Evolutionary conservation across 1,284 basidiomycete genomes (phyloP).

Genomic region (Papiliotrema nemorosa): DNA sequence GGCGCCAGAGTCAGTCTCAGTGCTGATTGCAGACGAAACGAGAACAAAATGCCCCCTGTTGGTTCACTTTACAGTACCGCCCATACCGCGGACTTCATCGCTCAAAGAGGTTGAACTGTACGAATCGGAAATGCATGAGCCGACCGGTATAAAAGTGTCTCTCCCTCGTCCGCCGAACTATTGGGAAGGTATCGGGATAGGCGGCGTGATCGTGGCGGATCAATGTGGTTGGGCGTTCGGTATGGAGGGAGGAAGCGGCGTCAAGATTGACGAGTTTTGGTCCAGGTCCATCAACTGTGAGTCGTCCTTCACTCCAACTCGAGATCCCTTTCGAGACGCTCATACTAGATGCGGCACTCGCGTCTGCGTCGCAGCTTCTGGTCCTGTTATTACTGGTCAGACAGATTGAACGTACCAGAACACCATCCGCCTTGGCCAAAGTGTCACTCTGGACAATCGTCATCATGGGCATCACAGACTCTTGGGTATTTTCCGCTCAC

Average conservation of each 20-base stretch:
- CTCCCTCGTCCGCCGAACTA: conserved; percentile 33
- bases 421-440: conserved; percentile 69
- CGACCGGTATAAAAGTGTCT: conserved; percentile 36
- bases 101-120: conserved; percentile 32
- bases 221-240: conserved; percentile 72
- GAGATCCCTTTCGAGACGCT: conserved; percentile 2
- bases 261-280: conserved; percentile 64
- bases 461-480: conserved; percentile 69
- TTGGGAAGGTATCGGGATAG: conserved; percentile 50
- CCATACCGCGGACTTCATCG: conserved; percentile 27
- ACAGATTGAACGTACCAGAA: conserved; percentile 70
- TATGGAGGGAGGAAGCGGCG: conserved; percentile 61
- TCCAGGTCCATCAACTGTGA: conserved; percentile 75
- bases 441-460: conserved; percentile 78
- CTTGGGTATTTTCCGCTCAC: conserved; percentile 76
- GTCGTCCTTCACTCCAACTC: conserved; percentile 28
- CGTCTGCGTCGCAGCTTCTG: conserved; percentile 63
- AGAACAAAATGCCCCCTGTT: conserved; percentile 38
- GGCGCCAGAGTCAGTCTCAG: too few relatives aligned
- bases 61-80: conserved; percentile 40
- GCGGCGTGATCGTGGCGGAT: conserved; percentile 66
- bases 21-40: conserved; percentile 5
- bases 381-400: conserved; percentile 66
- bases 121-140: conserved; percentile 36
- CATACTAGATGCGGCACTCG: conserved; percentile 65